Conservation (phyloP, 2,329 filamentous ascomycete species). For the Macrophomina tecta region DNA sequence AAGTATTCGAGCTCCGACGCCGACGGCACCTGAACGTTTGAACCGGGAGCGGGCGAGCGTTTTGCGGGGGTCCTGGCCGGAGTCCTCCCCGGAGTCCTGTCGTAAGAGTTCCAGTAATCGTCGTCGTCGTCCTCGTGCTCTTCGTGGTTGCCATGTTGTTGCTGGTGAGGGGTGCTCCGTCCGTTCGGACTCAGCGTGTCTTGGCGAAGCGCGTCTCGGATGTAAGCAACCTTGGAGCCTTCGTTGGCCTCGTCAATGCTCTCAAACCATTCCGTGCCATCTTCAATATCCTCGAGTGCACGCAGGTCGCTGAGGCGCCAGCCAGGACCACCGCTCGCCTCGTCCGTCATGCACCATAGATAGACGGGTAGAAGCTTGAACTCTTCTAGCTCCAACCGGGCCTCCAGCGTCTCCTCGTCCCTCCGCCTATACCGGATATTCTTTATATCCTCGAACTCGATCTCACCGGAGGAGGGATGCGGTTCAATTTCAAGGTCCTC, state of each 20-base stretch:
- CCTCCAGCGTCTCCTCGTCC: conserved; percentile 77
- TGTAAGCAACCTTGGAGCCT: conserved; percentile 35
- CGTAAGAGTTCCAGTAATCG: conserved; percentile 81
- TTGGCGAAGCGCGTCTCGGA: conserved; percentile 17
- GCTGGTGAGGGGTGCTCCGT: conserved; percentile 26
- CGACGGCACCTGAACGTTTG: conserved; percentile 44
- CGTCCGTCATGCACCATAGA: conserved; percentile 72
- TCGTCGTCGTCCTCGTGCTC: conserved; percentile 73
- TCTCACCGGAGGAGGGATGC: conserved; percentile 80
- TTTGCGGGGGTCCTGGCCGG: conserved; percentile 61
- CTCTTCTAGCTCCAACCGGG: conserved; percentile 66
- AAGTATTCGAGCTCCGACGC: conserved; percentile 73
- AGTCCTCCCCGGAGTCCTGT: conserved; percentile 70
- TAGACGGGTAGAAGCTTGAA: conserved; percentile 69
- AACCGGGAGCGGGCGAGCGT: conserved; percentile 65
- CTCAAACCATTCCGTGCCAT: conserved; percentile 63
- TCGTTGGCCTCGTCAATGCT: conserved; percentile 68
- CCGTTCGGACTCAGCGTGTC: conserved; percentile 22
- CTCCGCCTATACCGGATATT: conserved; percentile 69
- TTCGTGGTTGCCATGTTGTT: conserved; percentile 23
- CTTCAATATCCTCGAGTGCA: conserved; percentile 60
- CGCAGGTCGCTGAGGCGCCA: conserved; percentile 78
- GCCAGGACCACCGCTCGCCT: conserved; percentile 64
- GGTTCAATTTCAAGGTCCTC: conserved; percentile 71
- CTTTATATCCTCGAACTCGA: conserved; percentile 74